Conservation (phyloP, 805 yeast species). For the Yarrowia deformans region DNA sequence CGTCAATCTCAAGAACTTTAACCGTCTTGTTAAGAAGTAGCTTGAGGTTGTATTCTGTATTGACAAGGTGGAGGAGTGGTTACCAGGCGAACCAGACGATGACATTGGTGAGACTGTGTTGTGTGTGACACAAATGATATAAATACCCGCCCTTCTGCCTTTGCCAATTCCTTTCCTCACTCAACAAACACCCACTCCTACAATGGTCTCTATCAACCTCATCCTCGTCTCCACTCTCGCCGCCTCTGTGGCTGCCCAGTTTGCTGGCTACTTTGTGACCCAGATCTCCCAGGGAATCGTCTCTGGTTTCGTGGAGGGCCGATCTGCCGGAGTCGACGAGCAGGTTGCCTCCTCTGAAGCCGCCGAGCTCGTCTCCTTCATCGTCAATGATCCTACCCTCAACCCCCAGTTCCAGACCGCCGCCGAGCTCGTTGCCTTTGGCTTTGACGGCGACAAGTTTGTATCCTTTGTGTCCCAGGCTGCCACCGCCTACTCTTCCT, state of each 20-base stretch:
- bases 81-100: too few species aligned
- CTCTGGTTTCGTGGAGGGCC: constrained; percentile 34
- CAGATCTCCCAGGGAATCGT: constrained; percentile 35
- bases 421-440: constrained; percentile 18
- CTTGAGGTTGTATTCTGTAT: too few species aligned
- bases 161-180: neutral
- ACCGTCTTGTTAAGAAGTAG: neutral
- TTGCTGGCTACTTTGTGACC: constrained; percentile 24
- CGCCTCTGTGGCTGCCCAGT: constrained; percentile 38
- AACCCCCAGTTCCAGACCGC: constrained; percentile 40
- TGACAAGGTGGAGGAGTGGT: constrained; percentile 11
- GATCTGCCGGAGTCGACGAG: constrained; percentile 40
- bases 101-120: too few species aligned
- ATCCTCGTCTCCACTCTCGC: constrained; percentile 41
- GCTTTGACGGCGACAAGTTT: constrained; percentile 36
- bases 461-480: constrained; percentile 41
- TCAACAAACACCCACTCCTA: neutral
- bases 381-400: constrained; percentile 42
- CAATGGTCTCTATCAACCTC: constrained; percentile 47
- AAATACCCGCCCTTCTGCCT: neutral
- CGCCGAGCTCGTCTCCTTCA: constrained; percentile 41
- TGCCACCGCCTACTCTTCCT: constrained; percentile 41
- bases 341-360: constrained; percentile 44
- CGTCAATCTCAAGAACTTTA: neutral
- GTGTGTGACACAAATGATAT: neutral